These are phyloP conservation scores for Colletotrichum sp. DNA, from an alignment of 2,329 filamentous ascomycete genomes.

Conservation along the genomic window DNA sequence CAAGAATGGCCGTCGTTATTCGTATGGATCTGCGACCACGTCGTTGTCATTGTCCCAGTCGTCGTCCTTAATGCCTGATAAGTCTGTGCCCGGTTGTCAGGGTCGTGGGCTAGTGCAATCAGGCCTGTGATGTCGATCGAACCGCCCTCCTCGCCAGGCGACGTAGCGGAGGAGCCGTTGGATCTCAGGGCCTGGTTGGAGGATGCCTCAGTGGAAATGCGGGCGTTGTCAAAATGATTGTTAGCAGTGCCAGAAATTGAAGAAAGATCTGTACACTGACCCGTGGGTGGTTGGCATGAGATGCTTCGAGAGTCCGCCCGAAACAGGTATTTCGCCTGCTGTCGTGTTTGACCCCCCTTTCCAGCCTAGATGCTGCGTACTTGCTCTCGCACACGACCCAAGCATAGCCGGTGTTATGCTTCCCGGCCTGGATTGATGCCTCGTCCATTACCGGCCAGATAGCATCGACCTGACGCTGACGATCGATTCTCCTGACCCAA, in stretches of 20 bases:
- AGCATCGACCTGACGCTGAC: not conserved
- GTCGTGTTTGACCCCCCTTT: not conserved
- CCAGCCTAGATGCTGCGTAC: not conserved
- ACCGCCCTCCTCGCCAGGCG: too few relatives aligned
- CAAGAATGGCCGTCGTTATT: not conserved
- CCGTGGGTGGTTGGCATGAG: accelerated
- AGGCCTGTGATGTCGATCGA: too few relatives aligned
- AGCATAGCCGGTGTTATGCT: not conserved
- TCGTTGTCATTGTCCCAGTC: not conserved
- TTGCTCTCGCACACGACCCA: not conserved
- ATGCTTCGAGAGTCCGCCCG: not conserved
- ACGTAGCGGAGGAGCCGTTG: too few relatives aligned
- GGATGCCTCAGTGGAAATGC: too few relatives aligned
- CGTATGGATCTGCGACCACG: not conserved
- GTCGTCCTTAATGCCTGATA: not conserved
- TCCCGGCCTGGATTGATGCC: accelerated
- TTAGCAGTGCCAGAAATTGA: too few relatives aligned
- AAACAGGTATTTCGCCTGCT: too few relatives aligned
- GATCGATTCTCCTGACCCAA: too few relatives aligned
- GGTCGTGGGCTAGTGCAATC: too few relatives aligned
- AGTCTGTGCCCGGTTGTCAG: not conserved
- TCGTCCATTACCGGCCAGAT: not conserved
- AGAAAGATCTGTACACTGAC: not conserved
- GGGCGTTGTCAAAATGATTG: too few relatives aligned
- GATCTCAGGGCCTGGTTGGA: too few relatives aligned